phyloP scores from a whole-genome alignment of 306 rosid species.

The Herpetospermum pedunculosum region DNA sequence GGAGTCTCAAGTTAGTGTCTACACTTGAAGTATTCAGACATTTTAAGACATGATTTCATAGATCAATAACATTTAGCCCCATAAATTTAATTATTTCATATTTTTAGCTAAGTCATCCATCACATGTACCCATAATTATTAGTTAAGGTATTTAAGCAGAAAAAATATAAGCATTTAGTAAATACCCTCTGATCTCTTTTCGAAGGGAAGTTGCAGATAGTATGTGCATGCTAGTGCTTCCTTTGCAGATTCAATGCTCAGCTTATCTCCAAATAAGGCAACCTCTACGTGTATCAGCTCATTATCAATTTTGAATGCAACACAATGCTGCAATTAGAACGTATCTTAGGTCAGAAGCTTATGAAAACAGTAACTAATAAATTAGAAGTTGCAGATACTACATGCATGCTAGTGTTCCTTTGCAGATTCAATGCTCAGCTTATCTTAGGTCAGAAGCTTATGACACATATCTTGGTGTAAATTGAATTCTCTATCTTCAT shows the following conservation, averaged over 20 bases:
- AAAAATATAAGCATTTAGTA: neutral
- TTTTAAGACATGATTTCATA: neutral
- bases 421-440: conserved; percentile 41
- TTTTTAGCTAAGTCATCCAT: neutral
- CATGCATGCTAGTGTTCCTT: conserved; percentile 66
- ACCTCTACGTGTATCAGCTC: conserved; percentile 34
- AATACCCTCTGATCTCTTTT: conserved; percentile 78
- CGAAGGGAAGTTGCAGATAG: conserved; percentile 58
- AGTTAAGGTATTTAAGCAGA: conserved; percentile 2
- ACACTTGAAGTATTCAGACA: neutral
- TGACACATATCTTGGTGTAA: too few species aligned
- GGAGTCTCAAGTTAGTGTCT: neutral
- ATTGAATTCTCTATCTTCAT: too few species aligned
- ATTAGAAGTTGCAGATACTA: conserved; percentile 58
- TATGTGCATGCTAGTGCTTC: conserved; percentile 71
- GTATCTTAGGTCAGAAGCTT: conserved; percentile 21
- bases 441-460: conserved; percentile 25
- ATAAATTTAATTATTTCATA: neutral
- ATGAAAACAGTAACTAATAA: neutral
- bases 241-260: conserved; percentile 51
- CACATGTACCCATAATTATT: neutral
- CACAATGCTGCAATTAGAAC: conserved; percentile 32
- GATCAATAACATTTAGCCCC: conserved; percentile 1
- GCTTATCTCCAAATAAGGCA: conserved; percentile 29
- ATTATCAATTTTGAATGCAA: conserved; percentile 49